These are phyloP conservation scores for Chloranthus sessilifolius DNA, from an alignment of 164 flowering plant species.

Conservation along the genomic window DNA sequence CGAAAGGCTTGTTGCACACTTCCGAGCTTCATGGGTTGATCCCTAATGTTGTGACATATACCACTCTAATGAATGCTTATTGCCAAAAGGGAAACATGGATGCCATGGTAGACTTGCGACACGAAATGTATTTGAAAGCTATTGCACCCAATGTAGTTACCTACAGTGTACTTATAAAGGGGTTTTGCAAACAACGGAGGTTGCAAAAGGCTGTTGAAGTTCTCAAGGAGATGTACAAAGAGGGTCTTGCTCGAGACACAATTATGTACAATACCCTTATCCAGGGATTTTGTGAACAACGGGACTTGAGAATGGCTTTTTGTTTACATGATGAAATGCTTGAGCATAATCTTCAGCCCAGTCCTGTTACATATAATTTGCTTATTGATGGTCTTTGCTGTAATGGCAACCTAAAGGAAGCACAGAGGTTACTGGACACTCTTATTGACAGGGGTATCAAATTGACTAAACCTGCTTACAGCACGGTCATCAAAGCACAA, in stretches of 20 bases:
- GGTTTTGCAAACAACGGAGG: constrained; percentile 44
- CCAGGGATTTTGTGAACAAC: constrained; percentile 50
- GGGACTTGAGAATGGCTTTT: constrained; percentile 34
- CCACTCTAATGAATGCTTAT: constrained; percentile 68
- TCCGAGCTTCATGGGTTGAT: constrained; percentile 34
- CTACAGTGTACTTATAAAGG: constrained; percentile 58
- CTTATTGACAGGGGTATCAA: constrained; percentile 26
- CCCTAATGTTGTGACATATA: constrained; percentile 60
- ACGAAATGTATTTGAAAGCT: constrained; percentile 43
- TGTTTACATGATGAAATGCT: constrained; percentile 44
- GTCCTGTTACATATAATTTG: constrained; percentile 57
- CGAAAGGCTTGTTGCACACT: constrained; percentile 30
- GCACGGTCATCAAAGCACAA: constrained; percentile 63
- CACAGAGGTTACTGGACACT: constrained; percentile 35
- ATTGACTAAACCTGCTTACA: constrained; percentile 54
- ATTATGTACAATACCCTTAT: constrained; percentile 66
- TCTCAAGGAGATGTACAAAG: constrained; percentile 39
- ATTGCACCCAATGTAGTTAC: constrained; percentile 53
- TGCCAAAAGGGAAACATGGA: constrained; percentile 34
- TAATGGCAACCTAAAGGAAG: constrained; percentile 38
- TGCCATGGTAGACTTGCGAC: constrained; percentile 29
- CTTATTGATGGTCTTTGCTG: constrained; percentile 64
- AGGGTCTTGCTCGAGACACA: constrained; percentile 50
- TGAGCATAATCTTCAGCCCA: constrained; percentile 41
- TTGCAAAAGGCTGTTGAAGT: constrained; percentile 34